Conservation (phyloP, 371 early-diverging fungal species). For the Coemansia sp. region DNA sequence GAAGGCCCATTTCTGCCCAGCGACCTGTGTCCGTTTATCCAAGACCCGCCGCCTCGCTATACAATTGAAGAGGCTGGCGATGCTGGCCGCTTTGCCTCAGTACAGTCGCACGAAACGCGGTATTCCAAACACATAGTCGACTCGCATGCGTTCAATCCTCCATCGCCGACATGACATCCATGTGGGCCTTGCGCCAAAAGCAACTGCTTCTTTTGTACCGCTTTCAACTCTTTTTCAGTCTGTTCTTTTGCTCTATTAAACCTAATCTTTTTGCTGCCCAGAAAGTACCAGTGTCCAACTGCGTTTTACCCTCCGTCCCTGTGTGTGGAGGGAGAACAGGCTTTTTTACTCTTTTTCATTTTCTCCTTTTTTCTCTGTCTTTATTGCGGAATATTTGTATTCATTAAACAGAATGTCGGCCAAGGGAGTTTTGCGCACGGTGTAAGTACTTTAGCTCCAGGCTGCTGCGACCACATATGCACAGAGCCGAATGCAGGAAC, state of each 20-base stretch:
- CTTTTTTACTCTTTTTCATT: background rate
- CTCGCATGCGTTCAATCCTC: constrained; percentile 2
- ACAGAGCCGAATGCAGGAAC: background rate
- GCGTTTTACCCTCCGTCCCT: background rate
- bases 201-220: background rate
- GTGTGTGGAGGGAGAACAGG: background rate
- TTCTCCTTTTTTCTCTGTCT: background rate
- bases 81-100: constrained; percentile 31
- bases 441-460: constrained; percentile 35
- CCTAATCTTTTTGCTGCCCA: background rate
- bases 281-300: too few species aligned
- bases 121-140: constrained; percentile 17
- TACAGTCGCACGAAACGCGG: constrained; percentile 46
- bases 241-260: constrained; percentile 2
- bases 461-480: background rate
- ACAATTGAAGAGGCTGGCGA: constrained; percentile 37
- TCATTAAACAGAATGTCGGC: constrained; percentile 24
- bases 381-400: background rate
- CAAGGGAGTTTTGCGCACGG: constrained; percentile 47
- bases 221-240: background rate
- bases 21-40: constrained; percentile 50
- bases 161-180: background rate
- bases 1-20: constrained; percentile 44
- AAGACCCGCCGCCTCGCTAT: constrained; percentile 43
- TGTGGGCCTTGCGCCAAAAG: background rate